These are phyloP conservation scores for Flaveria brownii DNA, from an alignment of 129 eudicot species.

Conservation along the genomic window DNA sequence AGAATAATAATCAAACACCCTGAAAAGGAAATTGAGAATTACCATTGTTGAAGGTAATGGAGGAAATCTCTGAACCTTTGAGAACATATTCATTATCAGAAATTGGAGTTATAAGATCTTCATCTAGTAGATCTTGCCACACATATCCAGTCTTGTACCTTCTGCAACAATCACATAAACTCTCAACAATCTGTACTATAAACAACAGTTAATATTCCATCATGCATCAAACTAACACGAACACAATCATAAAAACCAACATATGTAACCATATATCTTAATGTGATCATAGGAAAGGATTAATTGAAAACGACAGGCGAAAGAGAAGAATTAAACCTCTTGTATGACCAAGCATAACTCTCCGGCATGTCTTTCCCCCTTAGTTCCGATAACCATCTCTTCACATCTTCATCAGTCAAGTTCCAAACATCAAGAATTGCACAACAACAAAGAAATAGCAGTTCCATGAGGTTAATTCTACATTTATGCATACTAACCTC, in stretches of 20 bases:
- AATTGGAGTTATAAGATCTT: conserved; percentile 66
- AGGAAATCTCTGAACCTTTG: conserved; percentile 62
- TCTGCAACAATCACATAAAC: conserved; percentile 37
- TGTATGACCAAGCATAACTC: conserved; percentile 78
- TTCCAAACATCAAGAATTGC: not conserved
- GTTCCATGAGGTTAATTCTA: not conserved
- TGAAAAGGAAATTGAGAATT: not conserved
- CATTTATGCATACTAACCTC: conserved; percentile 37
- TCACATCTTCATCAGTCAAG: conserved; percentile 38
- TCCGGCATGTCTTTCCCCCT: conserved; percentile 86
- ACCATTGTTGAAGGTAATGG: conserved; percentile 35
- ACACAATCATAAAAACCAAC: too few species aligned
- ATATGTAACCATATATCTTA: not conserved
- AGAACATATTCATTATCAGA: conserved; percentile 71
- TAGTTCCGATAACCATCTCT: conserved; percentile 76
- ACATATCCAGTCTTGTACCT: conserved; percentile 62
- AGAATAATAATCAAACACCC: not conserved
- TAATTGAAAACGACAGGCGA: not conserved
- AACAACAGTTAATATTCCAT: not conserved
- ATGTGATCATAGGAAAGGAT: not conserved
- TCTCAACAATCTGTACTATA: not conserved
- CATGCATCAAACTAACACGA: conserved; percentile 6
- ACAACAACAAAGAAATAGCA: not conserved
- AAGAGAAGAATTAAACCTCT: conserved; percentile 47
- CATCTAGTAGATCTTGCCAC: conserved; percentile 70